These are phyloP conservation scores for Xylaria multiplex DNA, from an alignment of 2,329 filamentous ascomycete species.

Conservation along the genomic window DNA sequence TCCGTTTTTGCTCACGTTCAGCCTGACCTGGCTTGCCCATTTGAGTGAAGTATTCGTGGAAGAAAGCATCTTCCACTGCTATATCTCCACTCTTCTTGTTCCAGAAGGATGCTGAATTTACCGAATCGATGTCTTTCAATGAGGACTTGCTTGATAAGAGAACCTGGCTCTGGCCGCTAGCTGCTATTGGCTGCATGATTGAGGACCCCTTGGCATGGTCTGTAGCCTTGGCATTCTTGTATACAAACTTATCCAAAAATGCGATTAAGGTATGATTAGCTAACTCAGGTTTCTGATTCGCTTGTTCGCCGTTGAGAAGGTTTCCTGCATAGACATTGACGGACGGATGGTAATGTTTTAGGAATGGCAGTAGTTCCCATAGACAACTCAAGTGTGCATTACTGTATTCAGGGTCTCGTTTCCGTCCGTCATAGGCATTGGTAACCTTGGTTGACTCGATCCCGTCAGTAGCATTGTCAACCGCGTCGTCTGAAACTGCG, in stretches of 20 bases:
- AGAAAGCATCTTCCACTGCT: conserved; percentile 93
- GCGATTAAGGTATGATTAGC: conserved; percentile 90
- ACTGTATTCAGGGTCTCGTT: conserved; percentile 89
- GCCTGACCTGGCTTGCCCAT: conserved; percentile 70
- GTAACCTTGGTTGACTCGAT: conserved; percentile 41
- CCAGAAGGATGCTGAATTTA: conserved; percentile 94
- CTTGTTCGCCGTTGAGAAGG: conserved; percentile 73
- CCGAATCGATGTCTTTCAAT: conserved; percentile 51
- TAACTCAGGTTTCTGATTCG: conserved; percentile 89
- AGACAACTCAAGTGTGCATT: conserved; percentile 93
- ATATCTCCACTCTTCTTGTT: conserved; percentile 88
- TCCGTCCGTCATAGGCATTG: conserved; percentile 81
- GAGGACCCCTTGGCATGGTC: conserved; percentile 78
- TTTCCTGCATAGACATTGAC: conserved; percentile 84
- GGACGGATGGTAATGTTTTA: conserved; percentile 90
- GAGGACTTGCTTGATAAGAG: conserved; percentile 64
- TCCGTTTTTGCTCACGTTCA: conserved; percentile 61
- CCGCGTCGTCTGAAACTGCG: conserved; percentile 55
- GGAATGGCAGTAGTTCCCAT: conserved; percentile 88
- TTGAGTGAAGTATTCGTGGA: conserved; percentile 94
- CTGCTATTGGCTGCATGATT: conserved; percentile 91
- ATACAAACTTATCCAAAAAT: conserved; percentile 98
- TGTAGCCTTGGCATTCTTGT: conserved; percentile 85
- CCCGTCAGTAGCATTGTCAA: conserved; percentile 38
- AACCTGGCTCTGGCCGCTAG: conserved; percentile 64